Conservation (phyloP, 305 asterid genomes). For the Fraxinus ornus region DNA sequence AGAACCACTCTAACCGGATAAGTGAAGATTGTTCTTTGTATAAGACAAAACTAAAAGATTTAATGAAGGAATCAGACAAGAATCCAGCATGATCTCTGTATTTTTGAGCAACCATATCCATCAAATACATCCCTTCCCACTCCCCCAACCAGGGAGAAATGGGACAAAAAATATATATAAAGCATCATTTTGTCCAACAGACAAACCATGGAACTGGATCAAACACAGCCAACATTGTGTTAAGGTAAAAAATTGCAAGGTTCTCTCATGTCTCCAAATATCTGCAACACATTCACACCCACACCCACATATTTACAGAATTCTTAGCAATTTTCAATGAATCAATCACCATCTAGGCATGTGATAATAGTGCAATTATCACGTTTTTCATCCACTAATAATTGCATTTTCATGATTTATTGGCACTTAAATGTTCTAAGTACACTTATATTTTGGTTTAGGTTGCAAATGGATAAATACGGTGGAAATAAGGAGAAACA, state of each 20-base stretch:
- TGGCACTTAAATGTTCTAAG: no score
- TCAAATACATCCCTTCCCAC: neutral
- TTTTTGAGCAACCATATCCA: neutral
- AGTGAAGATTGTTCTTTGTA: neutral
- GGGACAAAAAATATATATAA: no score
- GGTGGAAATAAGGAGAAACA: no score
- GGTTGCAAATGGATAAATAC: no score
- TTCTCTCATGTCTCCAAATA: neutral
- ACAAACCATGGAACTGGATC: neutral
- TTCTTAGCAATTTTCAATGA: neutral
- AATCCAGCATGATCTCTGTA: conserved; percentile 25
- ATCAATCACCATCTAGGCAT: neutral
- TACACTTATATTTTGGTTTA: no score
- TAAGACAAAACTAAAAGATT: neutral
- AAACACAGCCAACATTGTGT: conserved; percentile 14
- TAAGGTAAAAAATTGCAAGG: neutral
- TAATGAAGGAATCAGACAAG: conserved; percentile 1
- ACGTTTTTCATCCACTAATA: no score
- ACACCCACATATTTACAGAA: neutral
- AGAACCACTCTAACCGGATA: neutral
- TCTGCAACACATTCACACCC: neutral
- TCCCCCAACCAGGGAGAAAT: neutral
- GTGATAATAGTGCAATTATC: no score
- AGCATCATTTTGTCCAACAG: neutral
- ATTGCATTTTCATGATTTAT: no score